Percentiles rank a stretch among this genome's conserved stretches.
These are phyloP conservation scores for Trichoderma sp. DNA, from an alignment of 2,329 filamentous ascomycete genomes.

Conservation along the genomic window DNA sequence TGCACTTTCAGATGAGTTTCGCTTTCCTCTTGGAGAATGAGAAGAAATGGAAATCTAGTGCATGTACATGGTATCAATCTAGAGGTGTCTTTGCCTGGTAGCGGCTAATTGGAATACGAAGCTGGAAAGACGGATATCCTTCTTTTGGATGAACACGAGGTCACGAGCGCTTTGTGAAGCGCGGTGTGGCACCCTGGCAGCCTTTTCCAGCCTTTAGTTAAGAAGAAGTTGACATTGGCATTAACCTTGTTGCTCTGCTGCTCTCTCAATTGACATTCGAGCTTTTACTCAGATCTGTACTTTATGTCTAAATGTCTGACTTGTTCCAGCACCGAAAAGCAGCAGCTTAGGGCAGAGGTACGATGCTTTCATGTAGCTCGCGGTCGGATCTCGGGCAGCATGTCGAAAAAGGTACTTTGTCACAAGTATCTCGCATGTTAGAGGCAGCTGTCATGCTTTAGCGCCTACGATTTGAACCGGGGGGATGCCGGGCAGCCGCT, in stretches of 20 bases:
- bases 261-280: neutral
- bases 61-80: too few relatives aligned
- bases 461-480: neutral
- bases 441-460: neutral
- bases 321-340: neutral
- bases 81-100: neutral
- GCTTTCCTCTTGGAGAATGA: neutral
- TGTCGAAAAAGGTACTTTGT: neutral
- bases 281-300: neutral
- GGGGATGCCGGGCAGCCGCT: slow-evolving; percentile 18
- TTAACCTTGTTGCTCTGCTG: neutral
- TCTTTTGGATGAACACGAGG: slow-evolving; percentile 18
- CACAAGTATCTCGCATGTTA: neutral
- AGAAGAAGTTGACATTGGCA: neutral
- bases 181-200: neutral
- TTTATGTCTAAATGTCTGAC: neutral
- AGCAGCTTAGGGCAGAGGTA: neutral
- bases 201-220: neutral
- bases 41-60: neutral
- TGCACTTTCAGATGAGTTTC: neutral
- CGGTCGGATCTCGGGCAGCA: neutral
- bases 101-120: slow-evolving; percentile 19
- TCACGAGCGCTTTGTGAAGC: slow-evolving; percentile 7
- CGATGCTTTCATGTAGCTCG: neutral
- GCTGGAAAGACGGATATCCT: neutral